Base-by-base conservation (phyloP, 2,329 filamentous ascomycete species). In the Talaromyces sp. region DNA sequence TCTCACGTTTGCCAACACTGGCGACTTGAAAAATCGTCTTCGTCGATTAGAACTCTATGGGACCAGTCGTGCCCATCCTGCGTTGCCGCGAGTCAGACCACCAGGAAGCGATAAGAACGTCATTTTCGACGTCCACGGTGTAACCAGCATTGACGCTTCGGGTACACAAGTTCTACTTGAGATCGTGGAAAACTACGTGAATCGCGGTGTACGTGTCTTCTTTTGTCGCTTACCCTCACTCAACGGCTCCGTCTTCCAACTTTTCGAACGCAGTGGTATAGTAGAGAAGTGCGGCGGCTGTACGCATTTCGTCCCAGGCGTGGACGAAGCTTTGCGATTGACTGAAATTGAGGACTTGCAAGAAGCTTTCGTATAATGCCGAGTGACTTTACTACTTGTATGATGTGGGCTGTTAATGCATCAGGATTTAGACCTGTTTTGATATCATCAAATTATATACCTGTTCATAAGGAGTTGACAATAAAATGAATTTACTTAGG, bases 41-140 rank as follows among this genome's bases (percentile, higher is more conserved):
- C 84, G 90, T 5, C 82, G 95, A 6, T 82, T 99, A 1, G 95
- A 98, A 76, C 84, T 92, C 23, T 96, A 98, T 71, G 95, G 95
- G n/a, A 93, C 92, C 0, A 88, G 82, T 52, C 82, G 84, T 60
- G 92, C 91, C 0, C 95, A 98, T 70, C 95, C 95, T 0, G 93
- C 93, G 0, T 81, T 97, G 18, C 95, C 95, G 0, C 85, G 90
- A 2, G 82, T 96, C 14, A 84, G 93, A 4, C 81, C 84, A 28
- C 84, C 87, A n/a, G 89, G 93, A 65, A 88, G 91, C 70, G 97
- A 97, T 73, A 86, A 87, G 68, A 97, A 96, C 72, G 83, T 99
- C 75, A 92, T 99, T 66, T 98, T 99, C 71, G 95, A 99, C 73
- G 92, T 98, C 7, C 93, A 98, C 69, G 95, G 95, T n/a, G 95